A percentile compares a stretch with the other conserved stretches of the same genome.
phyloP scores from a whole-genome alignment of 805 yeast species.

The Saturnispora besseyi region DNA sequence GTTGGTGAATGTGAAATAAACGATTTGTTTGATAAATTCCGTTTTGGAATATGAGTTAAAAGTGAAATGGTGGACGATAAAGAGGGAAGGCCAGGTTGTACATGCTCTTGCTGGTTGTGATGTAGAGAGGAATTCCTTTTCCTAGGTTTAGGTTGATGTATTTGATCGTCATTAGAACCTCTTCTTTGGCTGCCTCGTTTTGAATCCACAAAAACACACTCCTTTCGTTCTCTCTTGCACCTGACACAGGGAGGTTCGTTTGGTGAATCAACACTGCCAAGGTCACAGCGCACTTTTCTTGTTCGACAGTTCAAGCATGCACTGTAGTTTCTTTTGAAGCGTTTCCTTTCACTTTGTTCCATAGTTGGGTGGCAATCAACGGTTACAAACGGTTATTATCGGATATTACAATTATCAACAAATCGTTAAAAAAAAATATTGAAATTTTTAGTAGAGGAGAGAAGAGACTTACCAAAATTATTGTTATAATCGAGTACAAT shows the following conservation, averaged over 20 bases:
- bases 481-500: neutral
- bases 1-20: neutral
- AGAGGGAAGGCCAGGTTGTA: neutral
- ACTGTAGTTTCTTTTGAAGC: constrained; percentile 56
- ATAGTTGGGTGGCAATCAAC: neutral
- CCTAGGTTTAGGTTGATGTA: neutral
- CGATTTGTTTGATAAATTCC: neutral
- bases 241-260: constrained; percentile 76
- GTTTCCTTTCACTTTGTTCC: constrained; percentile 10
- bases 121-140: neutral
- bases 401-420: too few species aligned
- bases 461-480: neutral
- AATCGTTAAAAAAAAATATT: too few species aligned
- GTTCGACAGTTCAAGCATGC: constrained; percentile 84
- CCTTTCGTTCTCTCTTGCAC: constrained; percentile 73
- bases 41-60: neutral
- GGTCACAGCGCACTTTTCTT: constrained; percentile 78
- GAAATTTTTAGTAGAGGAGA: neutral
- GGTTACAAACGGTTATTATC: neutral
- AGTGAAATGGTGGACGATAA: neutral
- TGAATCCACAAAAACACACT: constrained; percentile 56
- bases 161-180: constrained; percentile 9
- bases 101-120: neutral
- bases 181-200: constrained; percentile 40
- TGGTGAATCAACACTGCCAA: constrained; percentile 69